Conservation (phyloP, 805 yeast genomes). For the Teunomyces lycoperdinae region DNA sequence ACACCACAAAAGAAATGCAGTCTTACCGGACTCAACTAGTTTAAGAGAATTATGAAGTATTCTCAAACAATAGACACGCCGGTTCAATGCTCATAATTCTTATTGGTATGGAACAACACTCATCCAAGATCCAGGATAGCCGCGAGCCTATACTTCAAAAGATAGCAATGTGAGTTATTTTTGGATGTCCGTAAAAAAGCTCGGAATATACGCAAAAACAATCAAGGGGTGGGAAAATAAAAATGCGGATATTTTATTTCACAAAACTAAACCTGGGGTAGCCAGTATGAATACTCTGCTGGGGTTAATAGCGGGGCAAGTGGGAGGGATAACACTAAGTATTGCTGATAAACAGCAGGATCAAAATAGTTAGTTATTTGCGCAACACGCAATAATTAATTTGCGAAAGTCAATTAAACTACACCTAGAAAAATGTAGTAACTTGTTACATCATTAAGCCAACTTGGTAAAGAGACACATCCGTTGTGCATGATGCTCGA, state of each 20-base stretch:
- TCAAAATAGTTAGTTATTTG: background rate
- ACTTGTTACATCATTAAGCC: no score
- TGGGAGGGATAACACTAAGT: no score
- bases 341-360: background rate
- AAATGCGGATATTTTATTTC: background rate
- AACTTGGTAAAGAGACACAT: no score
- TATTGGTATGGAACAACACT: background rate
- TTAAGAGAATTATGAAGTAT: no score
- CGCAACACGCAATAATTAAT: background rate
- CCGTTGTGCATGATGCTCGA: no score
- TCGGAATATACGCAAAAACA: slow-evolving; percentile 2
- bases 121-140: background rate
- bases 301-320: background rate
- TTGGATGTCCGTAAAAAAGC: background rate
- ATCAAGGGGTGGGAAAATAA: background rate
- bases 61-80: no score
- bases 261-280: slow-evolving; percentile 1
- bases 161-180: background rate
- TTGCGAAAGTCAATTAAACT: background rate
- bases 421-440: no score
- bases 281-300: background rate
- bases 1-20: no score
- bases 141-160: background rate
- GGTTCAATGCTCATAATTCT: no score
- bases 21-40: no score